phyloP scores from a whole-genome alignment of 352 stramenopile species.

The Pythium oligandrum region DNA sequence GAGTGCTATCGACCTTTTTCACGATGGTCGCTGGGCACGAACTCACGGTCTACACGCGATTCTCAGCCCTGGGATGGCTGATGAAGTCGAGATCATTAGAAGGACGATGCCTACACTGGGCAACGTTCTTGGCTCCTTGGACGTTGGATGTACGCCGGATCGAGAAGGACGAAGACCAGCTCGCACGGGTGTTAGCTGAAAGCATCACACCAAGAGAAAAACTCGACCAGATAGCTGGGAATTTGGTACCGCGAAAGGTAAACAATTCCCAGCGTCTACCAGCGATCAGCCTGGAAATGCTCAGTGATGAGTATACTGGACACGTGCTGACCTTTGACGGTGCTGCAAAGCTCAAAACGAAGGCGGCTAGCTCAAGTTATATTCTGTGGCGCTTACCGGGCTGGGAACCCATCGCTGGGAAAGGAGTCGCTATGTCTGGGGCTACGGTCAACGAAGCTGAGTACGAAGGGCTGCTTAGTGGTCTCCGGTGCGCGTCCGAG shows the following conservation, averaged over 20 bases:
- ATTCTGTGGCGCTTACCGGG: background rate
- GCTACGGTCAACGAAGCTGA: background rate
- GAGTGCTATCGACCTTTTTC: background rate
- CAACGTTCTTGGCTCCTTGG: background rate
- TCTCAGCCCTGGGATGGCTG: background rate
- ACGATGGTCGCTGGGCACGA: background rate
- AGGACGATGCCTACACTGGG: background rate
- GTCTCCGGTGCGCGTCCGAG: background rate
- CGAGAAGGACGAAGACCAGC: background rate
- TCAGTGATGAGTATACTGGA: background rate
- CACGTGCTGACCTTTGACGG: too few relatives aligned
- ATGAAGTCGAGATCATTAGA: background rate
- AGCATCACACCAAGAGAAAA: background rate
- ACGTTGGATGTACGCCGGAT: background rate
- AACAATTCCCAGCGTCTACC: background rate
- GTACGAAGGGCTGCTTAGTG: background rate
- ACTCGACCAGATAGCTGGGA: background rate
- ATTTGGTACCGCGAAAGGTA: background rate
- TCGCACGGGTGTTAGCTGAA: background rate
- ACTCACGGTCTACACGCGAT: background rate
- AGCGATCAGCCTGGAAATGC: background rate
- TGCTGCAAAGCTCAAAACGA: too few relatives aligned
- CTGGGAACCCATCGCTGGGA: background rate
- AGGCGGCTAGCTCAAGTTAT: background rate
- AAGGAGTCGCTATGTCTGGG: background rate